Evolutionary conservation across 345 rosid species (phyloP), one percentile per base, ranked within the genome.

Genomic region (Schrenkiella parvula): DNA sequence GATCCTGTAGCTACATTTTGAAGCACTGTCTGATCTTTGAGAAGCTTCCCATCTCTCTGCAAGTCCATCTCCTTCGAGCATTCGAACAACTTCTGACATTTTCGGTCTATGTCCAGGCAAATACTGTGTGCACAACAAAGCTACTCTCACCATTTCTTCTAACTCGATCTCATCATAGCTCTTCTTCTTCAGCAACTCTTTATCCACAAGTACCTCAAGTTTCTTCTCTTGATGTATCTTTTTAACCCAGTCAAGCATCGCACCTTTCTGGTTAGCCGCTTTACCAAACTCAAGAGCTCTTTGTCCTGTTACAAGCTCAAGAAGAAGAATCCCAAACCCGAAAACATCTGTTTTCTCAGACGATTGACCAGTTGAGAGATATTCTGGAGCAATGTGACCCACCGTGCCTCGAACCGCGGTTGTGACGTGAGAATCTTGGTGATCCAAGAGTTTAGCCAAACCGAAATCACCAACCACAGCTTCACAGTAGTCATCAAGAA

Each of bases 11-110:
- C 84, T 65, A 48, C 56, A 64, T 39, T 48, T 70, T 62, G 87
- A 88, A 31, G 74, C 71, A 66, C 86, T 74, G 43, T 93, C 99
- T 35, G 79, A 84, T 76, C 78, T 86, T 57, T 91, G 99, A 55
- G 99, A 87, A 74, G 95, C 99, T 84, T 93, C 99, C 99, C 99
- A 93, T 82, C 83, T 90, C 71, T 93, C 99, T 6, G 93, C 99
- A 1, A 93, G 86, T 0, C 99, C 99, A 53, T 93, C 99, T 14
- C 99, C 99, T 86, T 93, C 99, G 0, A 93, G 96, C 99, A 93
- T 93, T 65, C 97, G 80, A 35, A 93, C 96, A 50, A 91, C 99
- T 80, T 93, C 99, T 0, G 95, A 93, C 97, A 91, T 93, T 73
- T 88, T 91, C 0, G 99, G 99, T 70, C 99, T 87, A 14, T 89